Conservation (phyloP, 495 filamentous ascomycete genomes). For the Sordaria brevicollis region DNA sequence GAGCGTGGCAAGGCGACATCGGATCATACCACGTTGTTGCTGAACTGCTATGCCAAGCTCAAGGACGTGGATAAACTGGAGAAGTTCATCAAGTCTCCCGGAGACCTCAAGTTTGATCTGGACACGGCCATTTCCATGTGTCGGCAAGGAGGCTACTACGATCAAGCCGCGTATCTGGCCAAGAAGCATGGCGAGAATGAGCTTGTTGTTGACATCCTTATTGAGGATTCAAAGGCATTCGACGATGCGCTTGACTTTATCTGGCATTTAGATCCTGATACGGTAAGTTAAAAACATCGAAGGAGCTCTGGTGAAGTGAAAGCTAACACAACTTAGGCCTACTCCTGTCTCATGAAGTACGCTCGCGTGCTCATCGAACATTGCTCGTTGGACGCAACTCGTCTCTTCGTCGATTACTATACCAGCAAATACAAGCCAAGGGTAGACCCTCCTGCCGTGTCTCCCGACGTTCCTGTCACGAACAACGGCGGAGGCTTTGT, state of each 20-base stretch:
- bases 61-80: conserved; percentile 95
- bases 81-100: conserved; percentile 90
- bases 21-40: conserved; percentile 88
- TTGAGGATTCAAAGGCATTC: conserved; percentile 88
- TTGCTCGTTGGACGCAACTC: conserved; percentile 67
- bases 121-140: conserved; percentile 98
- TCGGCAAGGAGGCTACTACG: conserved; percentile 92
- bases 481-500: conserved; percentile 37
- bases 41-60: conserved; percentile 96
- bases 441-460: conserved; percentile 48
- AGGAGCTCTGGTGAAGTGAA: background rate
- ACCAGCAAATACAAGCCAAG: conserved; percentile 71
- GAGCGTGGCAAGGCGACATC: conserved; percentile 87
- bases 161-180: conserved; percentile 91
- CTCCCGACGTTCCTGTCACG: conserved; percentile 20
- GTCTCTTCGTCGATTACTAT: conserved; percentile 88
- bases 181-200: conserved; percentile 91
- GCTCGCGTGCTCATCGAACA: conserved; percentile 80
- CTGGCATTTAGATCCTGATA: conserved; percentile 73
- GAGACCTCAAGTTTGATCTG: conserved; percentile 90
- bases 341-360: conserved; percentile 89
- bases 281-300: conserved; percentile 39
- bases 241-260: conserved; percentile 84
- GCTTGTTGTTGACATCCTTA: conserved; percentile 85
- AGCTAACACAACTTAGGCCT: conserved; percentile 50